These are phyloP conservation scores for Mycena alexandri DNA, from an alignment of 768 basidiomycete species.

Conservation along the genomic window DNA sequence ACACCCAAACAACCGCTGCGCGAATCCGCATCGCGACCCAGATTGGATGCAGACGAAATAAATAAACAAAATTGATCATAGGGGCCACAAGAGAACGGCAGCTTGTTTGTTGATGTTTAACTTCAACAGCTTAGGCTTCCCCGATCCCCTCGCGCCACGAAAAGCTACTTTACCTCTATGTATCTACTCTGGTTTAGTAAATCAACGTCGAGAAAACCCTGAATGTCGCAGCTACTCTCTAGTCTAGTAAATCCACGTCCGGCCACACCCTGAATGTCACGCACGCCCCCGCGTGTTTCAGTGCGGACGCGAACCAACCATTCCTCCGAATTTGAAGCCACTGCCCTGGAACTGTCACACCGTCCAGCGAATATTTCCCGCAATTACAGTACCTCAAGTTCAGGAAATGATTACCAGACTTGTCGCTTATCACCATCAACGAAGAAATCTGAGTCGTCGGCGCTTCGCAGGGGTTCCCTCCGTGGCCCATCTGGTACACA, in stretches of 20 bases:
- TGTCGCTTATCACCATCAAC: neutral
- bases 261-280: neutral
- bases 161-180: no score
- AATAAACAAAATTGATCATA: no score
- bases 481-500: constrained; percentile 7
- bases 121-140: no score
- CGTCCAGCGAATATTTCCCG: neutral
- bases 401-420: neutral
- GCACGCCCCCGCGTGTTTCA: neutral
- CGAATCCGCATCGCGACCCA: no score
- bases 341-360: neutral
- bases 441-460: neutral
- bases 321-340: neutral
- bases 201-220: no score
- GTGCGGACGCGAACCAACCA: neutral
- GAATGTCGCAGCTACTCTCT: no score
- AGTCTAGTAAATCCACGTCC: neutral
- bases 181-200: no score
- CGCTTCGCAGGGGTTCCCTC: neutral
- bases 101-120: no score
- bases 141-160: no score
- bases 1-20: no score
- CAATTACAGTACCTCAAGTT: neutral
- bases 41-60: no score
- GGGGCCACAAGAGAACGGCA: no score